These are phyloP conservation scores for Camelina laxa DNA, from an alignment of 345 rosid genomes.

Conservation along the genomic window DNA sequence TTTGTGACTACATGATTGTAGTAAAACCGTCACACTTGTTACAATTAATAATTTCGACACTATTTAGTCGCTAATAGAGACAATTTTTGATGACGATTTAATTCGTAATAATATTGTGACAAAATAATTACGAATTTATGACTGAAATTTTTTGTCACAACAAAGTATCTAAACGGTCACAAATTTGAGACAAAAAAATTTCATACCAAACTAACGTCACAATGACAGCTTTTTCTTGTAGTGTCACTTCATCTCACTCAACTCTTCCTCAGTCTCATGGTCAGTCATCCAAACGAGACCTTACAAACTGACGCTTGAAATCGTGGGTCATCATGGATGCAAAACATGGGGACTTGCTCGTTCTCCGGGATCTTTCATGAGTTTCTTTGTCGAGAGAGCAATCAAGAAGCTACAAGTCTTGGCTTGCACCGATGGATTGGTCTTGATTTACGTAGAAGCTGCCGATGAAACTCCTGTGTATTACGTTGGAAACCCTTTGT, in stretches of 20 bases:
- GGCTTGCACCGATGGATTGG: conserved; percentile 28
- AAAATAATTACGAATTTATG: too few relatives aligned
- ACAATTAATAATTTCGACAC: too few relatives aligned
- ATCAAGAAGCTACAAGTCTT: conserved; percentile 10
- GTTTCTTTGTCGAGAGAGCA: neutral
- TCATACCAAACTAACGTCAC: too few relatives aligned
- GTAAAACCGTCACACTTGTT: too few relatives aligned
- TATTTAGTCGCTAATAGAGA: too few relatives aligned
- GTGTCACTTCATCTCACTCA: conserved; percentile 13
- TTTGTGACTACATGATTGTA: too few relatives aligned
- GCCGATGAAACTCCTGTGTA: neutral
- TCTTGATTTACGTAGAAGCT: neutral
- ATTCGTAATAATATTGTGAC: too few relatives aligned
- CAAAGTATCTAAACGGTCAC: too few relatives aligned
- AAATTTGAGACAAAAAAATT: too few relatives aligned
- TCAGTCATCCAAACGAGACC: conserved; percentile 23
- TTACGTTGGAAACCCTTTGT: conserved; percentile 32
- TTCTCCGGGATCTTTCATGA: neutral
- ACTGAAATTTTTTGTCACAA: too few relatives aligned
- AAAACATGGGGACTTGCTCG: neutral
- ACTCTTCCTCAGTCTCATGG: conserved; percentile 26
- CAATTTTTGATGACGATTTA: too few relatives aligned
- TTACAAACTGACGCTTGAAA: conserved; percentile 11
- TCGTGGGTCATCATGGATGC: conserved; percentile 33
- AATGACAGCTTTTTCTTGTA: too few relatives aligned